phyloP scores from a whole-genome alignment of 1,284 basidiomycete species.

The Microbotryum saponariae region DNA sequence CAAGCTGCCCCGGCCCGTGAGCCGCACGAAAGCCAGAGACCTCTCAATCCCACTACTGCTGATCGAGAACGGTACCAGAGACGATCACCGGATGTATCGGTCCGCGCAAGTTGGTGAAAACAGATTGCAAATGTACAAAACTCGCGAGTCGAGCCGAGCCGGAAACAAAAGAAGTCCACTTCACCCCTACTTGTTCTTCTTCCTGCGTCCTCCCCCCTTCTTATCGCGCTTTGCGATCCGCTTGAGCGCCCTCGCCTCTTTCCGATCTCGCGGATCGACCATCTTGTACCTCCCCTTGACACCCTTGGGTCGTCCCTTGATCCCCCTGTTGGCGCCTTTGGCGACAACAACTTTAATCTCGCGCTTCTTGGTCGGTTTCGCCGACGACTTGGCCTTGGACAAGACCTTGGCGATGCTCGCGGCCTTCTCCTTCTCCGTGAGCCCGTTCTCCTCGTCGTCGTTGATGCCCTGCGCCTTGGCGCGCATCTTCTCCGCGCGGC shows the following conservation, averaged over 20 bases:
- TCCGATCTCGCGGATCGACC: slow-evolving; percentile 56
- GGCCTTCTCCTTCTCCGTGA: slow-evolving; percentile 91
- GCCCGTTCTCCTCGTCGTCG: slow-evolving; percentile 56
- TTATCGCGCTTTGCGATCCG: slow-evolving; percentile 36
- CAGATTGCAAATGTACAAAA: not conserved
- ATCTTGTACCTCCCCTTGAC: slow-evolving; percentile 70
- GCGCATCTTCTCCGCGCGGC: slow-evolving; percentile 81
- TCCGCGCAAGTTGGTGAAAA: not conserved
- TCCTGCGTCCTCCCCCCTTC: slow-evolving; percentile 33
- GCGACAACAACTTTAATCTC: slow-evolving; percentile 87
- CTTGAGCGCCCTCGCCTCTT: slow-evolving; percentile 38
- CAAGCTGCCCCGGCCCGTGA: too few species aligned
- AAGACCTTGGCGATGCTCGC: slow-evolving; percentile 87
- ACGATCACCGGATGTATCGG: too few species aligned
- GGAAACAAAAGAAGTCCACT: not conserved
- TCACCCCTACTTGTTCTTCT: slow-evolving; percentile 20
- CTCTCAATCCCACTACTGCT: too few species aligned
- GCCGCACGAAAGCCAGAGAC: too few species aligned
- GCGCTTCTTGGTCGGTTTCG: slow-evolving; percentile 49
- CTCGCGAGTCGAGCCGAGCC: too few species aligned
- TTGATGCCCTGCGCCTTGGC: slow-evolving; percentile 95
- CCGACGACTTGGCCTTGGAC: slow-evolving; percentile 58
- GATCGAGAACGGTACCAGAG: too few species aligned
- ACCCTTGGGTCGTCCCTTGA: slow-evolving; percentile 90
- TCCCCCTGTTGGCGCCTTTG: slow-evolving; percentile 76